Percentiles rank a stretch among this genome's conserved stretches.
Evolutionary conservation across 2,329 filamentous ascomycete species (phyloP).

Genomic region (Elsinoe batatas): DNA sequence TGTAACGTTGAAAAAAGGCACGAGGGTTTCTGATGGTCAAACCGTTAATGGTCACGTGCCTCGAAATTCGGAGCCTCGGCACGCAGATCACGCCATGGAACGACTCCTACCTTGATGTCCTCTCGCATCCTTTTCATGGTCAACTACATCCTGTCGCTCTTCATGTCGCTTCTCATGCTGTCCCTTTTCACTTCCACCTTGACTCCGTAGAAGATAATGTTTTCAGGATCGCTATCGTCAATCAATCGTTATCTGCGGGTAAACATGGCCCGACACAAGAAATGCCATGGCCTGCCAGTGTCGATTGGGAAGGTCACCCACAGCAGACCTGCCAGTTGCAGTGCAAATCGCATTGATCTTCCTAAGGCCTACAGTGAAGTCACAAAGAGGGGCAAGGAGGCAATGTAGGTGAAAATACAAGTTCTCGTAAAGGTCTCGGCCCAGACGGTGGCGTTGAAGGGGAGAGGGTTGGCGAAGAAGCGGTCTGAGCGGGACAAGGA

Average conservation of each 20-base stretch:
- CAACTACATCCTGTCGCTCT: background rate
- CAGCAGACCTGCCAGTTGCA: slow-evolving; percentile 6
- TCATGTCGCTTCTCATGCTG: background rate
- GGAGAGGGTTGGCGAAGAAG: slow-evolving; percentile 1
- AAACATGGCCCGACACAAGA: background rate
- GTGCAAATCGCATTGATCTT: background rate
- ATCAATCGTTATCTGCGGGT: background rate
- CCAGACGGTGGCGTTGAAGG: slow-evolving; percentile 12
- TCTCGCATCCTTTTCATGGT: background rate
- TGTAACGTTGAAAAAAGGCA: too few relatives aligned
- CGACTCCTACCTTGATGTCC: background rate
- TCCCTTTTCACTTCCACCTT: too few relatives aligned
- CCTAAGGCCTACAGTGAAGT: background rate
- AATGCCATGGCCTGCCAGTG: slow-evolving; percentile 7
- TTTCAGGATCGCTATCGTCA: background rate
- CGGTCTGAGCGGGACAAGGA: background rate
- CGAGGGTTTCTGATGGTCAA: too few relatives aligned
- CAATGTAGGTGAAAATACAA: background rate
- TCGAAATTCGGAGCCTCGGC: too few relatives aligned
- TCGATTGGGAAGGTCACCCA: slow-evolving; percentile 8
- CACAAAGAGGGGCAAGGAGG: background rate
- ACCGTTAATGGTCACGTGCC: too few relatives aligned
- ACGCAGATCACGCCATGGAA: too few relatives aligned
- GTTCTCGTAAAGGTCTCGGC: background rate
- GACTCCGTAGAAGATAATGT: too few relatives aligned